phyloP scores from a whole-genome alignment of 176 grass and related monocot species.

The Avena eriantha region DNA sequence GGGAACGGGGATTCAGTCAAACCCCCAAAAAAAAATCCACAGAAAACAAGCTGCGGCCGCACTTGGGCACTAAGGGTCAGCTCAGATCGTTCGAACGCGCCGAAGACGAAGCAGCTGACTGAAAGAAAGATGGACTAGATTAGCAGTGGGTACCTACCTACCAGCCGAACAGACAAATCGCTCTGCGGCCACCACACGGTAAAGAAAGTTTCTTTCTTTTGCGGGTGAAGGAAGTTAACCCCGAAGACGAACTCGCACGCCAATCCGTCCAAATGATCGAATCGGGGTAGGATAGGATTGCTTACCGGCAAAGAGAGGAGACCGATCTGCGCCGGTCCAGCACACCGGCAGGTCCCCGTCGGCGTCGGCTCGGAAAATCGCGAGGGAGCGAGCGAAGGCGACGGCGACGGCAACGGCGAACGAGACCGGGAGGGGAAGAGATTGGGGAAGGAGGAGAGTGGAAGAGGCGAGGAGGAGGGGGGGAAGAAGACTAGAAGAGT shows the following conservation, averaged over 20 bases:
- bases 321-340: not conserved
- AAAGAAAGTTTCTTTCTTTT: too few species aligned
- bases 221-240: not conserved
- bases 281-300: not conserved
- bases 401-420: not conserved
- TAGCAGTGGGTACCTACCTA: not conserved
- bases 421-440: not conserved
- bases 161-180: constrained; percentile 2
- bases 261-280: not conserved
- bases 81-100: not conserved
- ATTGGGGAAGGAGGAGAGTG: not conserved
- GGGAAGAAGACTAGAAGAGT: not conserved
- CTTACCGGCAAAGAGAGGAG: not conserved
- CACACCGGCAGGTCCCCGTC: not conserved
- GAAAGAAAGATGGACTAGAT: not conserved
- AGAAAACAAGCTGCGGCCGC: not conserved
- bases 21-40: not conserved
- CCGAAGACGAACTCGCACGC: not conserved
- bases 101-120: not conserved
- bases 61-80: not conserved
- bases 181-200: too few species aligned
- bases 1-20: not conserved
- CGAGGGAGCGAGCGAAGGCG: not conserved
- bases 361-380: not conserved
- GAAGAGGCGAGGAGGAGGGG: not conserved